Evolutionary conservation across 164 flowering plant species (phyloP), one percentile per base, ranked within the genome.

Genomic region (Amborella trichopoda): DNA sequence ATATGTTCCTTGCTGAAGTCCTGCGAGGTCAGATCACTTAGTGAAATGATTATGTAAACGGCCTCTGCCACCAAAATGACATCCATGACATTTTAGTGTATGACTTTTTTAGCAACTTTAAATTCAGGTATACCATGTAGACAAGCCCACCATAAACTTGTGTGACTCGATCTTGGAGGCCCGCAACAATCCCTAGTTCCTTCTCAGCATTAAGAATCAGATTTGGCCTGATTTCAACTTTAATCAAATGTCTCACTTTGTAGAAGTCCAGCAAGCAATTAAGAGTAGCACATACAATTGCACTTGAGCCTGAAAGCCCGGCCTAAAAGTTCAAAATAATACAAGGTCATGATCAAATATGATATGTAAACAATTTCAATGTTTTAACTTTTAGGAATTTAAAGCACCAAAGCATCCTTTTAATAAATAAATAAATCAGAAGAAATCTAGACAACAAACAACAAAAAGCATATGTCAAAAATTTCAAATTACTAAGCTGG

Each of bases 251-350:
- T 62, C 94, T 74, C 42, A 88, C 81, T 14, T 77, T 48, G 58
- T 80, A 91, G 61, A 91, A 91, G 55, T 91, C 95, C 44, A 88
- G 83, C 34, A 91, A 69, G 73, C 99, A 91, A 62, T 56, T 82
- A 21, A 91, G 59, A 20, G 95, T 84, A 38, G 99, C 96, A 75
- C 81, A 77, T 4, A 84, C 94, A 47, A 91, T 87, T 13, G 95
- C 99, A 69, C 99, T 87, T 3, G 99, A 91, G 67, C 99, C 99
- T 46, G 99, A 91, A 68, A 91, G 96, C 54, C 99, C 99, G 46
- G 86, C 67, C 99, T 91, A 80, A 48, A 68, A 64, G 24, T 39
- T 54, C 61, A 61, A 67, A 68, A 66, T 14, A 18, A n/a, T 17
- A 28, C 16, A 11, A 34, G 5, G 16, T 10, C 37, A 50, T 39